Percentiles rank a stretch among this genome's conserved stretches.
Conservation (phyloP, 2,329 filamentous ascomycete species). For the Beauveria caledonica region DNA sequence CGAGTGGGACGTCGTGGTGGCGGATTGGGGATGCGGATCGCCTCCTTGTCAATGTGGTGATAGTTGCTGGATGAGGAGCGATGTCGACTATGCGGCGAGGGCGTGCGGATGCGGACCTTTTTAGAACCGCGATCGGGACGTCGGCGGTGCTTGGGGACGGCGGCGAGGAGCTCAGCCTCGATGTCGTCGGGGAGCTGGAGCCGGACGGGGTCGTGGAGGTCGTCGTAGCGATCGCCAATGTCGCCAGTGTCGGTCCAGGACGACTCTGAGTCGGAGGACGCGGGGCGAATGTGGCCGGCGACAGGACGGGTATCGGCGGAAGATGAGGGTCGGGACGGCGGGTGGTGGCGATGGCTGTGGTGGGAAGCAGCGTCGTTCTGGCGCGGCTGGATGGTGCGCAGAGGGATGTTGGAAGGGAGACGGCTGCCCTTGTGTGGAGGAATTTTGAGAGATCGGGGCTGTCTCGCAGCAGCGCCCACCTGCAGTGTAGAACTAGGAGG, state of each 20-base stretch:
- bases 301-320: slow-evolving; percentile 38
- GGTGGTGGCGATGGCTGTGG: slow-evolving; percentile 31
- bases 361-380: slow-evolving; percentile 23
- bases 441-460: slow-evolving; percentile 82
- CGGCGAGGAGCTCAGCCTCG: slow-evolving; percentile 52
- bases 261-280: slow-evolving; percentile 54
- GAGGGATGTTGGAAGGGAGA: slow-evolving; percentile 77
- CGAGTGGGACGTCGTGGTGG: slow-evolving; percentile 54
- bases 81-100: slow-evolving; percentile 32
- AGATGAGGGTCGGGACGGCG: slow-evolving; percentile 39
- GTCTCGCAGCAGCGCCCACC: slow-evolving; percentile 65
- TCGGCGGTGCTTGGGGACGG: slow-evolving; percentile 36
- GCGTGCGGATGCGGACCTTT: slow-evolving; percentile 62
- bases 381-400: slow-evolving; percentile 59
- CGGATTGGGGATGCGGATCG: slow-evolving; percentile 72
- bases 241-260: slow-evolving; percentile 94
- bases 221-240: slow-evolving; percentile 81
- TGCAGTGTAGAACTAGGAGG: slow-evolving; percentile 25
- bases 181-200: slow-evolving; percentile 59
- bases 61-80: slow-evolving; percentile 31
- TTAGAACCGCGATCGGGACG: slow-evolving; percentile 28
- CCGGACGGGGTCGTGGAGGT: slow-evolving; percentile 73
- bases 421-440: slow-evolving; percentile 59
- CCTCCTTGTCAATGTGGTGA: slow-evolving; percentile 56
- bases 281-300: slow-evolving; percentile 12